phyloP scores from a whole-genome alignment of 768 basidiomycete genomes.

The Phanerochaete carnosa region DNA sequence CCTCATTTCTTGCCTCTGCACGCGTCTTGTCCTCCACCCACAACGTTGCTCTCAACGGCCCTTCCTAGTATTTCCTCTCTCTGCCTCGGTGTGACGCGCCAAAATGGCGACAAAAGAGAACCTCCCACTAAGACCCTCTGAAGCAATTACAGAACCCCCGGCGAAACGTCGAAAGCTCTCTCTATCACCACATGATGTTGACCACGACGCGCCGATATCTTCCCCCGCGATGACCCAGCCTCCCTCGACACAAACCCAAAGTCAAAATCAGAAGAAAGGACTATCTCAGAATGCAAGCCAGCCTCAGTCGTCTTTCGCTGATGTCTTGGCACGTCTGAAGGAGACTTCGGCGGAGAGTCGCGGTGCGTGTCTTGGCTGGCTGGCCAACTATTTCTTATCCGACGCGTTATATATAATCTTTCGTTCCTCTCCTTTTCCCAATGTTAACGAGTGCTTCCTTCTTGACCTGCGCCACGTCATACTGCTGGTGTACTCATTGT shows the following conservation, averaged over 20 bases:
- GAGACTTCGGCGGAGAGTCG: slow-evolving; percentile 25
- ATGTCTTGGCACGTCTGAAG: slow-evolving; percentile 35
- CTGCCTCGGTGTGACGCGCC: not conserved
- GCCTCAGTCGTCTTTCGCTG: slow-evolving; percentile 33
- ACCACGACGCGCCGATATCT: not conserved
- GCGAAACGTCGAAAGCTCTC: slow-evolving; percentile 3
- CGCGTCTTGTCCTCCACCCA: not conserved
- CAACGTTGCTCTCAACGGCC: not conserved
- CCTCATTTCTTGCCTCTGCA: not conserved
- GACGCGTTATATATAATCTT: not conserved
- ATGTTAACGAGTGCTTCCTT: not conserved
- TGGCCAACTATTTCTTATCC: slow-evolving; percentile 3
- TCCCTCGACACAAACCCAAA: not conserved
- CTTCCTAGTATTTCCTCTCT: not conserved
- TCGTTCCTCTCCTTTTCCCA: not conserved
- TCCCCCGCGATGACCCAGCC: not conserved
- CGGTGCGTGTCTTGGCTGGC: slow-evolving; percentile 16
- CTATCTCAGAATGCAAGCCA: not conserved
- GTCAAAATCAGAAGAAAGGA: not conserved
- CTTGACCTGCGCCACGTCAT: not conserved
- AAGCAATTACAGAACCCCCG: not conserved
- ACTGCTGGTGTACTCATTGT: not conserved
- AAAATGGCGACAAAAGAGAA: slow-evolving; percentile 3
- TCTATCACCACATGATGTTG: not conserved
- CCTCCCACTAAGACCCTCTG: not conserved